Percentiles rank a stretch among this genome's conserved stretches.
phyloP scores from a whole-genome alignment of 2,329 filamentous ascomycete species.

The Microsporum canis region DNA sequence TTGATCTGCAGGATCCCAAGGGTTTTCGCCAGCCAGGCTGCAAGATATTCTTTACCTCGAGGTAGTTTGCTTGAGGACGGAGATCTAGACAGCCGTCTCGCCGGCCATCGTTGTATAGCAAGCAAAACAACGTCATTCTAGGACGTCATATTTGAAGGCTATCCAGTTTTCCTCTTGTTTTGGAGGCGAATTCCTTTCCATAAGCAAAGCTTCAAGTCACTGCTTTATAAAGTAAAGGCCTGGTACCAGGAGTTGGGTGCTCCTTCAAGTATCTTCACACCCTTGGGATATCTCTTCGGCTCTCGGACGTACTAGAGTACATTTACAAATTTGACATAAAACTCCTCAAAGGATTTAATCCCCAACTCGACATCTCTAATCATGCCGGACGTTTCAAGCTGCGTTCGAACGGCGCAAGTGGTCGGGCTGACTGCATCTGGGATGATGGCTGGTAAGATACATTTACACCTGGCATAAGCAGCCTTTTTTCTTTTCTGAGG shows the following conservation, averaged over 20 bases:
- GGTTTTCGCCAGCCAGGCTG: background rate
- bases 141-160: background rate
- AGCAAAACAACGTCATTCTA: background rate
- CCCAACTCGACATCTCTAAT: background rate
- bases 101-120: background rate
- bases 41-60: background rate
- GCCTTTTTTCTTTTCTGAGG: background rate
- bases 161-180: background rate
- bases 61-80: background rate
- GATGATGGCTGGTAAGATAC: conserved; percentile 10
- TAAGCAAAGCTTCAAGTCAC: background rate
- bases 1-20: background rate
- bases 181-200: background rate
- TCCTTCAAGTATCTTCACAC: background rate
- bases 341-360: background rate
- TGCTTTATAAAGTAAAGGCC: background rate
- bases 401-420: conserved; percentile 11
- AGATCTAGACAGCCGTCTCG: background rate
- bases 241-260: background rate
- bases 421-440: conserved; percentile 11
- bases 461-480: background rate
- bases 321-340: background rate
- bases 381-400: conserved; percentile 4
- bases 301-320: background rate
- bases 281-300: background rate